Evolutionary conservation across 768 basidiomycete species (phyloP).

Genomic region (Mycena maculata): DNA sequence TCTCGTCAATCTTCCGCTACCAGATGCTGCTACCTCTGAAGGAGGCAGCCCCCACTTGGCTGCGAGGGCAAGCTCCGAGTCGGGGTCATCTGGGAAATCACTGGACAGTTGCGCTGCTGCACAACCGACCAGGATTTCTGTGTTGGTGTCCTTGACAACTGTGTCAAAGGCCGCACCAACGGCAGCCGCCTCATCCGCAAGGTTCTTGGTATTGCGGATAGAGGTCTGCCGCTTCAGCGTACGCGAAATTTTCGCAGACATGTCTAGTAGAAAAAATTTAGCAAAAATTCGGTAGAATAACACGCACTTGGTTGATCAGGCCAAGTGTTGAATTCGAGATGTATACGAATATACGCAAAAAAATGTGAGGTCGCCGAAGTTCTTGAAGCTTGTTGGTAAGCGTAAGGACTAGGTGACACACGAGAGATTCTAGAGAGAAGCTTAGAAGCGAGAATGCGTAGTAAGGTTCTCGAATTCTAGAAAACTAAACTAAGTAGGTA

Average conservation of each 20-base stretch:
- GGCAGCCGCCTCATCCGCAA: conserved; percentile 1
- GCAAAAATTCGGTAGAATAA: conserved; percentile 17
- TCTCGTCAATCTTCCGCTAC: conserved; percentile 8
- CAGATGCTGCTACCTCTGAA: neutral
- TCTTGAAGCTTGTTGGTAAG: no score
- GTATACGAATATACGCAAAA: conserved; percentile 22
- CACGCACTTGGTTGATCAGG: conserved; percentile 24
- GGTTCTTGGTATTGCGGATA: neutral
- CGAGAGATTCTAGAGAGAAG: no score
- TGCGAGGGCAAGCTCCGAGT: conserved; percentile 7
- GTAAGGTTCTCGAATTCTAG: no score
- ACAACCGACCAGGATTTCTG: neutral
- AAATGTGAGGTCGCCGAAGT: no score
- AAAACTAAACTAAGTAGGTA: no score
- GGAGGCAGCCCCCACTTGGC: conserved; percentile 7
- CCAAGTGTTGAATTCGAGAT: conserved; percentile 16
- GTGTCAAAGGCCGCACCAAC: neutral
- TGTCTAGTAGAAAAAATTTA: conserved; percentile 24
- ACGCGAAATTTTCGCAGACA: neutral
- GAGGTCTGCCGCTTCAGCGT: conserved; percentile 3
- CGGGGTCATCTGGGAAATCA: neutral
- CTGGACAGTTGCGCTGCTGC: neutral
- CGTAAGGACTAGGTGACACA: no score
- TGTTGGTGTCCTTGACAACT: neutral
- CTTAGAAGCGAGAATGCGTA: no score